A percentile compares a stretch with the other conserved stretches of the same genome.
Conservation (phyloP, 2,329 filamentous ascomycete species). For the Cryphonectria nitschkei region DNA sequence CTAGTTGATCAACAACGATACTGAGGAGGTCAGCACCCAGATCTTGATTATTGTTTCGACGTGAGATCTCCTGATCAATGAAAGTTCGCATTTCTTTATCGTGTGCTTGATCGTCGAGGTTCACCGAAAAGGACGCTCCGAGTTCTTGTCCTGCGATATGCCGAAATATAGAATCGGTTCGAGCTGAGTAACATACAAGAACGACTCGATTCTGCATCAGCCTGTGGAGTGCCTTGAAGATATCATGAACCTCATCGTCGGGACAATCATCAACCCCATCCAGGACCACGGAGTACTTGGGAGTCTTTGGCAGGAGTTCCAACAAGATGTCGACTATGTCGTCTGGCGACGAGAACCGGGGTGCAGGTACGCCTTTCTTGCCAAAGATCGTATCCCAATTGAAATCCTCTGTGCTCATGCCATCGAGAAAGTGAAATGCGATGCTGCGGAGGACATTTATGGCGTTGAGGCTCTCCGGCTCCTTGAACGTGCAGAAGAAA, state of each 20-base stretch:
- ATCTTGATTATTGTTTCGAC: not conserved
- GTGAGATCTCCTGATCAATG: not conserved
- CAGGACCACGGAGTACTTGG: not conserved
- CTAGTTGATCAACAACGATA: not conserved
- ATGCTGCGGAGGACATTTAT: constrained; percentile 10
- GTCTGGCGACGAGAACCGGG: not conserved
- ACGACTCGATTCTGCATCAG: not conserved
- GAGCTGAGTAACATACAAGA: constrained; percentile 14
- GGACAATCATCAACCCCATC: constrained; percentile 10
- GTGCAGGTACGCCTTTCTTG: not conserved
- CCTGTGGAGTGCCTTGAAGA: not conserved
- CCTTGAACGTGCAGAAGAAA: constrained; percentile 14
- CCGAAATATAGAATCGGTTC: constrained; percentile 14
- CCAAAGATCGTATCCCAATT: not conserved
- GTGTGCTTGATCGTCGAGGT: not conserved
- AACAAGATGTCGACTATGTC: constrained; percentile 9
- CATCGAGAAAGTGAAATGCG: constrained; percentile 8
- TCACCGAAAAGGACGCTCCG: not conserved
- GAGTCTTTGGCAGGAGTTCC: not conserved
- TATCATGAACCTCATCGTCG: not conserved
- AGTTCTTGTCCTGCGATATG: not conserved
- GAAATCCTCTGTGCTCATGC: not conserved
- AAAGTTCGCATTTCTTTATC: not conserved
- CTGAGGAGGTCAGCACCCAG: not conserved
- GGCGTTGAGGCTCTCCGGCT: constrained; percentile 4